Evolutionary conservation across 2,329 filamentous ascomycete species (phyloP), one percentile per base, ranked within the genome.

Genomic region (Sphaerostilbella broomeana): DNA sequence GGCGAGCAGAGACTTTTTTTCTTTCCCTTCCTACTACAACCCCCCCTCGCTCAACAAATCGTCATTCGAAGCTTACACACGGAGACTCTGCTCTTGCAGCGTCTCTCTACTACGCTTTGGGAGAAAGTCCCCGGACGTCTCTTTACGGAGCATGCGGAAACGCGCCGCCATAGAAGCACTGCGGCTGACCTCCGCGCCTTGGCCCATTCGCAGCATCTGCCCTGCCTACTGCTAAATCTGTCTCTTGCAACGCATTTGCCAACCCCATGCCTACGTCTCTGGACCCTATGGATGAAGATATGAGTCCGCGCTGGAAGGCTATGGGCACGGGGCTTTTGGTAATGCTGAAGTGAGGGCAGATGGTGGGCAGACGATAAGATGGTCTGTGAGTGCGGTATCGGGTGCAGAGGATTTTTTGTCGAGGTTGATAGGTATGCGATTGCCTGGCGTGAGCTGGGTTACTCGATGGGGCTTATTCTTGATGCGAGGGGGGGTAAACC

Each of bases 381-480:
- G 70, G 56, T 58, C 62, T 63, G 64, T 48, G 17, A 38, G 46
- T 51, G 53, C 47, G 57, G 62, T 43, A 44, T 57, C 61, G 58
- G 62, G 59, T 72, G 77, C 72, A 63, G 68, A 73, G 67, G 71
- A 62, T 67, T 71, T 77, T 84, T 95, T 84, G 90, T 95, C 90
- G 81, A 80, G 84, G 75, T 86, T 77, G 73, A 94, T 79, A 95
- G 90, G 84, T 81, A 97, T 95, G 90, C 89, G 90, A 95, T 95
- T 95, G 86, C 85, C 69, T 61, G 53, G 58, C 38, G 52, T 60
- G 53, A 56, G 53, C 68, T 63, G 67, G 74, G 86, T 95, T 94
- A 97, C 90, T 95, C 89, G 88, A 97, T 94, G 90, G 90, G 90
- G 90, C 90, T 95, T 88, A 97, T 95, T 95, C 87, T 95, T 84